These are phyloP conservation scores for Zostera marina DNA, from an alignment of 116 monocot species.

Conservation along the genomic window DNA sequence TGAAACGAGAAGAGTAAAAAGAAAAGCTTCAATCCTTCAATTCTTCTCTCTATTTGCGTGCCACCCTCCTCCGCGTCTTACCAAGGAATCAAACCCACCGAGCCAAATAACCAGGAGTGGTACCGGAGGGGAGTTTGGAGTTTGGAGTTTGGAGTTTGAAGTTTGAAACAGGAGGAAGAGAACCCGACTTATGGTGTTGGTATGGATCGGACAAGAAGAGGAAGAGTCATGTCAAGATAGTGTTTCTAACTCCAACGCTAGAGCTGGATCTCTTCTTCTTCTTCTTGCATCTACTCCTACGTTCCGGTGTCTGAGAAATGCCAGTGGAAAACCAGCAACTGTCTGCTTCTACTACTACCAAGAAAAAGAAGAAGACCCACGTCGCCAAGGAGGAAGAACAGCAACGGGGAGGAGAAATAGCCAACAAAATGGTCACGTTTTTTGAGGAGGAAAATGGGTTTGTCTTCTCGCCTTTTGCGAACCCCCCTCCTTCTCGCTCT, in stretches of 20 bases:
- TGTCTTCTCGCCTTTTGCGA: background rate
- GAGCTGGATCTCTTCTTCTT: too few relatives aligned
- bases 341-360: background rate
- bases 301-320: background rate
- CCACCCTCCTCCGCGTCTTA: constrained; percentile 1
- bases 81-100: background rate
- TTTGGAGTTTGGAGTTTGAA: too few relatives aligned
- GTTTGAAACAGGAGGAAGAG: too few relatives aligned
- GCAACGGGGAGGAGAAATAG: background rate
- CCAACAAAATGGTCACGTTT: constrained; percentile 6
- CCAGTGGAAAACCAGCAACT: background rate
- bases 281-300: too few relatives aligned
- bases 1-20: background rate
- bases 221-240: too few relatives aligned
- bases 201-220: too few relatives aligned
- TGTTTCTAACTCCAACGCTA: too few relatives aligned
- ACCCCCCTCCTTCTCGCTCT: constrained; percentile 1
- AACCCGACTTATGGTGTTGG: too few relatives aligned
- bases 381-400: background rate
- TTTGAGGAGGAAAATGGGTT: constrained; percentile 2
- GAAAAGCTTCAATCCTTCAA: background rate
- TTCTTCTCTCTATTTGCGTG: background rate
- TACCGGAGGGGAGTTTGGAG: too few relatives aligned
- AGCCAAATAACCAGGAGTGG: background rate
- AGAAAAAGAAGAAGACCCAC: constrained; percentile 5